Evolutionary conservation across 495 filamentous ascomycete species (phyloP), one percentile per base, ranked within the genome.

Genomic region (Talaromyces nanjingensis): DNA sequence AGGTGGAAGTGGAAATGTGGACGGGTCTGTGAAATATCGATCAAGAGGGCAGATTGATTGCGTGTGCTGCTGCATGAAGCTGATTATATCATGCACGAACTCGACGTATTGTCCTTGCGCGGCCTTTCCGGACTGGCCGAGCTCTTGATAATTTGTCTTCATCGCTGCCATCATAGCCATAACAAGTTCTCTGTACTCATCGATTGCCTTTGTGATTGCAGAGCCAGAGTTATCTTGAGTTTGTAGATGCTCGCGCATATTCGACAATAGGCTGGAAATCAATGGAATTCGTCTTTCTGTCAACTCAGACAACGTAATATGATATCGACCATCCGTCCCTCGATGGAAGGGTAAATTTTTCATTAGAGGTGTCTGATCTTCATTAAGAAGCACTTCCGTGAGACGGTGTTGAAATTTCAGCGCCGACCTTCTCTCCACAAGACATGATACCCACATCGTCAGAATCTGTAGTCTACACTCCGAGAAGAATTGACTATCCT

Each of bases 321-420:
- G 70, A 64, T 82, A 85, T 12, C 65, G 62, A 4, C 72, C 77
- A 58, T 67, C 74, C 39, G 65, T 69, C 47, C 63, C 73, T 39
- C 65, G 73, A n/a, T 67, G 76, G 65, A 91, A 90, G 0, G 88
- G 88, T 52, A 87, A 75, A 65, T 91, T 90, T 12, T 73, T 65
- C 20, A 90, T 65, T 0, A 80, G 79, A 64, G 87, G 77, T 0
- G 66, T 39, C 1, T 67, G 42, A 63, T 78, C 73, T 14, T 68
- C 69, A 62, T 87, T 87, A 45, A 89, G 63, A 22, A 91, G 61
- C 2, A 81, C 78, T 37, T 76, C 73, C 0, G 86, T 87, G 4
- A 89, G 75, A n/a, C 74, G 74, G 70, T 89, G 81, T 68, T 91
- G 88, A 64, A 83, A 89, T 64, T 89, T 88, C 45, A 91, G 76